phyloP scores from a whole-genome alignment of 2,329 filamentous ascomycete genomes.

The Cladosporium sp. region DNA sequence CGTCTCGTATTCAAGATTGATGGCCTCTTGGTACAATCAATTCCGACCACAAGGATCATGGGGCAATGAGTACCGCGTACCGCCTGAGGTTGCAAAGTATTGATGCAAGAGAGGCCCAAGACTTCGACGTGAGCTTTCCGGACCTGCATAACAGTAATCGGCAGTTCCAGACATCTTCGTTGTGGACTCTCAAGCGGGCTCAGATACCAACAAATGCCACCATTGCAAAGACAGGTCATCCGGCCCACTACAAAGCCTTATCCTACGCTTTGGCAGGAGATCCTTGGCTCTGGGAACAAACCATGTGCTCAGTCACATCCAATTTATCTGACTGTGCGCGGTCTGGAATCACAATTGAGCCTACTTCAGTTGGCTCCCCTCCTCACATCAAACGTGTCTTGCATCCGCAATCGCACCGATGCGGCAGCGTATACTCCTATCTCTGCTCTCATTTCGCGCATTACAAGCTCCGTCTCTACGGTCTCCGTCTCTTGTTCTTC shows the following conservation, averaged over 20 bases:
- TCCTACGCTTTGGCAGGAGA: neutral
- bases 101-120: neutral
- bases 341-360: neutral
- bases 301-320: neutral
- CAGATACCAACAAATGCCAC: neutral
- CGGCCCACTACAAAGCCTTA: neutral
- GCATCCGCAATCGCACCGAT: neutral
- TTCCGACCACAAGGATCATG: slow-evolving; percentile 15
- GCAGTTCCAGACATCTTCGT: neutral
- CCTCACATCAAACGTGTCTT: neutral
- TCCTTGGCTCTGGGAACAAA: neutral
- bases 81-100: slow-evolving; percentile 17
- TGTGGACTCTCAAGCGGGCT: neutral
- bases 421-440: neutral
- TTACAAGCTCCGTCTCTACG: neutral
- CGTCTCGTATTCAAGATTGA: slow-evolving; percentile 13
- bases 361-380: neutral
- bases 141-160: too few relatives aligned
- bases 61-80: slow-evolving; percentile 5
- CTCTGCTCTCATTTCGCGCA: neutral
- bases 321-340: neutral
- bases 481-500: neutral
- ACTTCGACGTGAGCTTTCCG: neutral
- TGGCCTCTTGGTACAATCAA: slow-evolving; percentile 15
- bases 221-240: neutral